Evolutionary conservation across 139 green algal species (phyloP).

Genomic region (Chlorella sp.): DNA sequence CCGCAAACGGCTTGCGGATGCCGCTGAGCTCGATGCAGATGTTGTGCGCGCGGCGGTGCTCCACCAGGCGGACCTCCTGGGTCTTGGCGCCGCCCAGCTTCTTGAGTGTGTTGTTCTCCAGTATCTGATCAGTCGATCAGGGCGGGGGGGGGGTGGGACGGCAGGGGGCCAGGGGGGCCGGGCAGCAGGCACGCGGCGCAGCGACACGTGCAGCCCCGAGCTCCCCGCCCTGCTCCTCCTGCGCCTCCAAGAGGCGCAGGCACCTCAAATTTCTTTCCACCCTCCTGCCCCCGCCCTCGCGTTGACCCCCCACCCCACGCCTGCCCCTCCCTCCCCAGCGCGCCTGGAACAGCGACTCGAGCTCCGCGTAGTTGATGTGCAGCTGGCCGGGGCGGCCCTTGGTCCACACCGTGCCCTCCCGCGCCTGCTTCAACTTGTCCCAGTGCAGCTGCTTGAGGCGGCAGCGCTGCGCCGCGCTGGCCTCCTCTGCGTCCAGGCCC

Average conservation of each 20-base stretch:
- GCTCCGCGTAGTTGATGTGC: slow-evolving; percentile 61
- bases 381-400: slow-evolving; percentile 24
- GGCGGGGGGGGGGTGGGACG: not conserved
- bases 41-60: slow-evolving; percentile 81
- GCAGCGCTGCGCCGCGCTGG: slow-evolving; percentile 48
- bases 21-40: slow-evolving; percentile 83
- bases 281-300: too few species aligned
- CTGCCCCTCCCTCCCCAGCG: not conserved
- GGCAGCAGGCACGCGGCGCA: too few species aligned
- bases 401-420: slow-evolving; percentile 70
- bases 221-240: too few species aligned
- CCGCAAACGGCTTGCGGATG: slow-evolving; percentile 61
- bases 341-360: slow-evolving; percentile 68
- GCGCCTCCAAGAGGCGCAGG: too few species aligned
- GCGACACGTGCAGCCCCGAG: too few species aligned
- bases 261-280: too few species aligned
- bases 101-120: slow-evolving; percentile 55
- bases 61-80: slow-evolving; percentile 66
- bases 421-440: slow-evolving; percentile 71
- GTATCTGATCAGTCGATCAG: slow-evolving; percentile 37
- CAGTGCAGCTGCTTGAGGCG: slow-evolving; percentile 86
- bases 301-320: too few species aligned
- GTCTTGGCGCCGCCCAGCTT: slow-evolving; percentile 29
- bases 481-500: slow-evolving; percentile 27
- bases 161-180: too few species aligned